Conservation (phyloP, 495 filamentous ascomycete species). For the Talaromyces thailandensis region DNA sequence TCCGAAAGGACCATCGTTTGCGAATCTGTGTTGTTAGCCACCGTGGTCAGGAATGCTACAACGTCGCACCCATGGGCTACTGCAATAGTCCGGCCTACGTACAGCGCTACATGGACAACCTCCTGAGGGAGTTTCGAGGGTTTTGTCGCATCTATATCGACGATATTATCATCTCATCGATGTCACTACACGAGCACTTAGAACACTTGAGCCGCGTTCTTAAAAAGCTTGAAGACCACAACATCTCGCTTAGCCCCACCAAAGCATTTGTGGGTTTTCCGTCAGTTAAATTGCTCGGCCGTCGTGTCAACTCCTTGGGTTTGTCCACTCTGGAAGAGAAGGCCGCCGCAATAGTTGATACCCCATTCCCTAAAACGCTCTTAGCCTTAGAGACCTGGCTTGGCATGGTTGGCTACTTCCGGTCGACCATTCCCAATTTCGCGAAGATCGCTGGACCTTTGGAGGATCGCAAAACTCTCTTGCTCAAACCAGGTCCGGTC, state of each 20-base stretch:
- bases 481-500: background rate
- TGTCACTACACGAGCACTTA: slow-evolving; percentile 3
- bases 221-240: background rate
- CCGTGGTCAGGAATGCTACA: slow-evolving; percentile 9
- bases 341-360: background rate
- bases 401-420: slow-evolving; percentile 7
- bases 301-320: slow-evolving; percentile 4
- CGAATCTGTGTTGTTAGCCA: slow-evolving; percentile 6
- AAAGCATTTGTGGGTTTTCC: slow-evolving; percentile 8
- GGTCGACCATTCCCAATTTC: slow-evolving; percentile 3
- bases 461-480: background rate
- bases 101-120: background rate
- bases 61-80: slow-evolving; percentile 10
- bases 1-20: background rate
- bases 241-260: slow-evolving; percentile 4
- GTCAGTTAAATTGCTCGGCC: slow-evolving; percentile 2
- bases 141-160: slow-evolving; percentile 7
- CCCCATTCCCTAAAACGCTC: background rate
- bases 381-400: slow-evolving; percentile 7
- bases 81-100: slow-evolving; percentile 8
- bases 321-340: background rate
- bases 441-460: background rate
- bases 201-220: slow-evolving; percentile 3
- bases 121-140: background rate
- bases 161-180: slow-evolving; percentile 2